Base-by-base conservation (phyloP, 23 red algal species). In the Gracilaria vermiculophylla region DNA sequence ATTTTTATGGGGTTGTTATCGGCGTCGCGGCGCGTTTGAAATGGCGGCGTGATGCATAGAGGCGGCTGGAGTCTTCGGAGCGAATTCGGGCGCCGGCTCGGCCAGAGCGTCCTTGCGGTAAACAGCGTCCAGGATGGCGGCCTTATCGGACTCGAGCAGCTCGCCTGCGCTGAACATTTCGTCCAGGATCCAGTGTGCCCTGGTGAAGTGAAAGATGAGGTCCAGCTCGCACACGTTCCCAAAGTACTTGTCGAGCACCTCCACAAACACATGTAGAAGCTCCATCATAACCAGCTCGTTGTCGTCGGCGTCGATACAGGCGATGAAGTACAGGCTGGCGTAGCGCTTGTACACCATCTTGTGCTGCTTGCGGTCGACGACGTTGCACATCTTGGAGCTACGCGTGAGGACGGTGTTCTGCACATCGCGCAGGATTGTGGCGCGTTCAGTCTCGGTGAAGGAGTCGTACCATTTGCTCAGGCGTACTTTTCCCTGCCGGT, bases 161-260 rank as follows among this genome's bases (percentile, higher is more conserved):
- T 99, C 88, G 33, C 97, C 97, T 14, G 84, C 88, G 77, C 79
- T 75, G 60, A 99, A 88, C 24, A 99, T 81, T 65, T 99, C 97
- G 57, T 99, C 93, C 41, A 95, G 75, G 16, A 99, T 91, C 76
- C 92, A 95, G 81, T 99, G 93, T 2, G 93, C 88, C 1, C 88
- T 58, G 7, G 84, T 86, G 33, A 95, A 95, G 80, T 99, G 95
- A 93, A 99, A 99, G 50, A 99, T 95, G 36, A 99, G 69, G 53
- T 99, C 97, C 3, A 99, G 92, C 78, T 99, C 97, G 66, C 97
- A 99, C 0, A 99, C 97, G 81, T 93, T 95, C 2, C 92, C 92
- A 91, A 99, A 99, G 89, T 99, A 99, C 20, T 54, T 53, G 76
- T 99, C 97, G 16, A 99, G 89, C 13, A 86, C 70, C 93, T 99